Percentiles rank a stretch among this genome's conserved stretches.
phyloP scores from a whole-genome alignment of 768 basidiomycete species.

The Phaeolepiota aurea region DNA sequence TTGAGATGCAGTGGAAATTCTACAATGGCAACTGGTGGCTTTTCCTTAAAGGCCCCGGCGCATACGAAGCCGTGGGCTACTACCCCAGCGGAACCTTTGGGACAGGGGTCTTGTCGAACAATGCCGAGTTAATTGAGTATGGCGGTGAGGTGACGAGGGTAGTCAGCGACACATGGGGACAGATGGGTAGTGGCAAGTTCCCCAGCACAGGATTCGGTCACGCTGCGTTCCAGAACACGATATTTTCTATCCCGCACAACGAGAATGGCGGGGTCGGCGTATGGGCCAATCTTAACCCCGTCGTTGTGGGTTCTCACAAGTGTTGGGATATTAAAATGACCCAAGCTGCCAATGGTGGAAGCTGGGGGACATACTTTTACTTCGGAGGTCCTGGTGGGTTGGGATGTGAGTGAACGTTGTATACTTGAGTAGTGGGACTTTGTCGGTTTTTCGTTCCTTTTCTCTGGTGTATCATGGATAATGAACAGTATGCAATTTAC shows the following conservation, averaged over 20 bases:
- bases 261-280: not conserved
- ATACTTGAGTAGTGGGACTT: too few species aligned
- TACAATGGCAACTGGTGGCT: constrained; percentile 1
- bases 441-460: too few species aligned
- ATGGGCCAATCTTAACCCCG: not conserved
- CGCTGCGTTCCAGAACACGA: not conserved
- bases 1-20: not conserved
- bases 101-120: not conserved
- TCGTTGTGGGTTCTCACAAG: not conserved
- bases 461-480: too few species aligned
- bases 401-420: not conserved
- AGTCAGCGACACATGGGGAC: not conserved
- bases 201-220: not conserved
- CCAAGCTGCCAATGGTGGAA: not conserved
- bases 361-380: not conserved
- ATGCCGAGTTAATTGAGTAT: not conserved
- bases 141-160: not conserved
- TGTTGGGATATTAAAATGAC: not conserved
- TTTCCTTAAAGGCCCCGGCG: not conserved
- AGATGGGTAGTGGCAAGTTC: not conserved
- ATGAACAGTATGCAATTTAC: too few species aligned
- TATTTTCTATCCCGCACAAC: not conserved
- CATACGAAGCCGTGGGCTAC: constrained; percentile 1
- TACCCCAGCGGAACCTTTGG: not conserved
- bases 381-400: not conserved